These are phyloP conservation scores for Stephania cephalantha DNA, from an alignment of 164 flowering plant species.

Conservation along the genomic window DNA sequence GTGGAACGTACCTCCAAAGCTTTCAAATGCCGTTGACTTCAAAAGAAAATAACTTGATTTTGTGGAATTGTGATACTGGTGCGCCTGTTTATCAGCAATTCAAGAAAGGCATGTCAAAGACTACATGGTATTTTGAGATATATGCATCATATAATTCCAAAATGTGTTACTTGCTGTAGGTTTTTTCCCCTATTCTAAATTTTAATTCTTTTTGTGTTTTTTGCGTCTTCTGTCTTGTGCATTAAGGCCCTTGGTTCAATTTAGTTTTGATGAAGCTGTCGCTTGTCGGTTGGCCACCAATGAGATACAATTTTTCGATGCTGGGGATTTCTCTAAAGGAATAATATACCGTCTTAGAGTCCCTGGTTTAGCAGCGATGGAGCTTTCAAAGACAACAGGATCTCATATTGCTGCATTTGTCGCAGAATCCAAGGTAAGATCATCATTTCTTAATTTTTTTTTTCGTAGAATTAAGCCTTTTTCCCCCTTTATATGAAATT, in stretches of 20 bases:
- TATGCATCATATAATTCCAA: neutral
- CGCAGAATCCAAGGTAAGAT: slow-evolving; percentile 79
- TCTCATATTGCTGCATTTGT: slow-evolving; percentile 82
- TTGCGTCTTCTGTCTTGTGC: neutral
- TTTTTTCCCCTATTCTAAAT: too few relatives aligned
- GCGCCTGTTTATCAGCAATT: slow-evolving; percentile 54
- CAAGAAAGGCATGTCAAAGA: slow-evolving; percentile 80
- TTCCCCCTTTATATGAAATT: neutral
- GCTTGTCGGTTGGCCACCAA: slow-evolving; percentile 93
- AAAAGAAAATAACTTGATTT: slow-evolving; percentile 71
- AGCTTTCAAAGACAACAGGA: slow-evolving; percentile 76
- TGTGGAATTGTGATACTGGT: slow-evolving; percentile 63
- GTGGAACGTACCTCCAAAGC: slow-evolving; percentile 84
- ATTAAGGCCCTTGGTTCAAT: slow-evolving; percentile 71
- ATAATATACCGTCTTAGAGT: slow-evolving; percentile 53
- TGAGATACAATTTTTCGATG: slow-evolving; percentile 83
- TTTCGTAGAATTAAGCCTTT: neutral
- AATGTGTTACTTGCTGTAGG: too few relatives aligned
- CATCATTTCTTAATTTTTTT: neutral
- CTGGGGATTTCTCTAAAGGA: slow-evolving; percentile 74
- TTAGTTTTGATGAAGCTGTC: slow-evolving; percentile 80
- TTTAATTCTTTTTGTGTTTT: neutral
- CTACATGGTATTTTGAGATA: slow-evolving; percentile 55
- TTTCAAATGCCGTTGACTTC: slow-evolving; percentile 68
- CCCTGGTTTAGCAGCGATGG: slow-evolving; percentile 74